Base-by-base conservation (phyloP, 768 basidiomycete species). In the Amanita exitialis region DNA sequence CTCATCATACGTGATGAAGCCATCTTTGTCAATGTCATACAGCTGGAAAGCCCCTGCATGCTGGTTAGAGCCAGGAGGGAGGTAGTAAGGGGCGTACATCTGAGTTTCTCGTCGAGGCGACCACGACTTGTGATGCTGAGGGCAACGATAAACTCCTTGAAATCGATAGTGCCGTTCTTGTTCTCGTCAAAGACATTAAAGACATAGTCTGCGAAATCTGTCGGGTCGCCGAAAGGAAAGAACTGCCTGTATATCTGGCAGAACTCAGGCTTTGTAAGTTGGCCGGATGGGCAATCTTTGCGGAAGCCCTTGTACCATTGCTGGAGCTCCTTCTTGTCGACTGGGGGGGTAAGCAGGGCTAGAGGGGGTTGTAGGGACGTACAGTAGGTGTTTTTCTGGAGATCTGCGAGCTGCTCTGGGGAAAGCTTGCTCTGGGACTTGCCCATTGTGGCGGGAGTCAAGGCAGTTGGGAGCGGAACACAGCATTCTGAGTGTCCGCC, bases 281-380 rank as follows among this genome's bases (percentile, higher is more conserved):
- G 89, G 37, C 96, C 96, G 3, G 91, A 88, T 1, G 96, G 96
- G 65, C 96, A 99, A 69, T 99, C 96, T 69, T 93, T 96, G 63
- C 95, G 81, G 73, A 98, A 99, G 42, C 96, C 96, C 69, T 98
- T 98, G 79, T 98, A 95, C 92, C 93, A 95, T 75, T 92, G 91
- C 69, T 96, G 92, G 39, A 95, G 83, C 67, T 96, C 92, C 64
- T 89, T 84, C 82, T 94, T 95, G 74, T 94, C 90, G 66, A 94
- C 91, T 94, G 67, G n/a, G 16, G 35, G 30, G 28, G 54, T 59
- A 49, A 49, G 55, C 28, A 16, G 28, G 53, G 16, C 39, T 25
- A 30, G 49, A 39, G 52, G 38, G 47, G 42, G 37, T 52, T 28
- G 49, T 32, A 42, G 34, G 28, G 27, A 71, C 79, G 64, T 59